These are phyloP conservation scores for Suillus fuscotomentosus DNA, from an alignment of 768 basidiomycete genomes.

Conservation along the genomic window DNA sequence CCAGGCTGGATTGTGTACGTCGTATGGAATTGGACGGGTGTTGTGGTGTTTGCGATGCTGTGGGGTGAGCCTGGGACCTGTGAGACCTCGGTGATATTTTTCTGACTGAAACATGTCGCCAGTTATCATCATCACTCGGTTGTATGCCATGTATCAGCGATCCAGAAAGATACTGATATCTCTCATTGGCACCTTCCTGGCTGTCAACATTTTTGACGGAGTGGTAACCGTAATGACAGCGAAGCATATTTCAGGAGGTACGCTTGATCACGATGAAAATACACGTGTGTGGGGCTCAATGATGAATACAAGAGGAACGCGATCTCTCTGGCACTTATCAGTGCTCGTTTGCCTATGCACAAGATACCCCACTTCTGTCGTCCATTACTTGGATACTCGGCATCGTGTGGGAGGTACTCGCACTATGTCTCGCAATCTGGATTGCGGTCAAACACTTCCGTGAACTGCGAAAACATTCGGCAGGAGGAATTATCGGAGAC, in stretches of 20 bases:
- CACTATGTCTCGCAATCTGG: not conserved
- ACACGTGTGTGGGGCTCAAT: not conserved
- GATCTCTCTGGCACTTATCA: not conserved
- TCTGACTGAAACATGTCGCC: not conserved
- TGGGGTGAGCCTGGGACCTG: not conserved
- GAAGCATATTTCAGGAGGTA: not conserved
- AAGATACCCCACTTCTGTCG: not conserved
- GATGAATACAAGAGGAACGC: not conserved
- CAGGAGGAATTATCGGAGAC: not conserved
- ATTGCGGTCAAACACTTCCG: not conserved
- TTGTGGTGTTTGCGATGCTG: not conserved
- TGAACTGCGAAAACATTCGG: not conserved
- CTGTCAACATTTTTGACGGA: not conserved
- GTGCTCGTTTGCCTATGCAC: not conserved
- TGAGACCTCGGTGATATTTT: not conserved
- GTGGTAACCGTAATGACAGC: not conserved
- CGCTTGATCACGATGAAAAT: not conserved
- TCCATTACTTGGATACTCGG: not conserved
- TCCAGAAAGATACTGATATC: not conserved
- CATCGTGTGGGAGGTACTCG: not conserved
- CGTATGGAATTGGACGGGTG: accelerated
- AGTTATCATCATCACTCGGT: not conserved
- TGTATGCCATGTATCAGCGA: not conserved
- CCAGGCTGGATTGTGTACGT: not conserved
- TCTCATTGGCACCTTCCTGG: not conserved